Conservation (phyloP, 2,329 filamentous ascomycete species). For the Pseudogymnoascus sp. region DNA sequence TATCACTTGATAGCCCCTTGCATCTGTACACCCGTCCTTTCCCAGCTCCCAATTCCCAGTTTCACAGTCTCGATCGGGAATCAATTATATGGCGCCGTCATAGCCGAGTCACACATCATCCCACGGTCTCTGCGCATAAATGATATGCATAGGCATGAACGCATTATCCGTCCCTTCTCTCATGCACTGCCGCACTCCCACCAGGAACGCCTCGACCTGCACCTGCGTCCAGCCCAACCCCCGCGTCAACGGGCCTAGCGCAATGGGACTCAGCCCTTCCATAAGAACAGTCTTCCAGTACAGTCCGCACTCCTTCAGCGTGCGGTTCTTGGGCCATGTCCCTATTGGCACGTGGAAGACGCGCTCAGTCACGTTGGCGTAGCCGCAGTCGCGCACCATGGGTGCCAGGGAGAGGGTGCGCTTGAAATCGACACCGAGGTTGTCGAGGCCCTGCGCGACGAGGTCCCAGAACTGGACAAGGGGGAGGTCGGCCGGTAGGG, state of each 20-base stretch:
- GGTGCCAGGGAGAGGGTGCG: conserved; percentile 35
- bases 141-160: conserved; percentile 10
- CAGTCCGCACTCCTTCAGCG: conserved; percentile 42
- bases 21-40: background rate
- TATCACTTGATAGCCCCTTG: background rate
- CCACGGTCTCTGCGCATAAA: conserved; percentile 12
- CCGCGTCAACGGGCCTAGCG: conserved; percentile 43
- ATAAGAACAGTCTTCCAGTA: conserved; percentile 44
- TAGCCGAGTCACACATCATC: conserved; percentile 2
- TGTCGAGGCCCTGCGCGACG: conserved; percentile 36
- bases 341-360: conserved; percentile 47
- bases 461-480: conserved; percentile 40
- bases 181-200: conserved; percentile 42
- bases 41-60: background rate
- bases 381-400: conserved; percentile 43
- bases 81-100: background rate
- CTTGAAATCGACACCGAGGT: conserved; percentile 40
- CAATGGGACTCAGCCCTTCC: conserved; percentile 44
- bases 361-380: conserved; percentile 42
- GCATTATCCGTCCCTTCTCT: conserved; percentile 26
- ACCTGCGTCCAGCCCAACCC: conserved; percentile 40
- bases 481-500: conserved; percentile 33
- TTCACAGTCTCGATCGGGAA: background rate
- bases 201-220: conserved; percentile 41
- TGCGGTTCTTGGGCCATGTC: conserved; percentile 44